These are phyloP conservation scores for Cordyceps javanica DNA, from an alignment of 2,329 filamentous ascomycete species.

Conservation along the genomic window DNA sequence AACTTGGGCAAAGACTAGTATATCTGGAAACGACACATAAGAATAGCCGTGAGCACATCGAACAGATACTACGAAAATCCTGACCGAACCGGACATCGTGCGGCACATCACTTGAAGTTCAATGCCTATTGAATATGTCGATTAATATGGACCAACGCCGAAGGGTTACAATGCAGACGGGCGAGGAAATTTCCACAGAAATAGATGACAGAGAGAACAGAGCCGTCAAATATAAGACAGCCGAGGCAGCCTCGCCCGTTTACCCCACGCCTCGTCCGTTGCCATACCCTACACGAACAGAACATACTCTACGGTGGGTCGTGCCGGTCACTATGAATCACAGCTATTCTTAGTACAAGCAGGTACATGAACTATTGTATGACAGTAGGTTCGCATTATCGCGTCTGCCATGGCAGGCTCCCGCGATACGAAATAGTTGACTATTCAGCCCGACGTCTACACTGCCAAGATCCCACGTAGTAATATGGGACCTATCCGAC, in stretches of 20 bases:
- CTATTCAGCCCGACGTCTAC: too few relatives aligned
- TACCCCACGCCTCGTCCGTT: background rate
- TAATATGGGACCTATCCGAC: background rate
- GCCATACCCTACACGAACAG: too few relatives aligned
- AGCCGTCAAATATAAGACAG: background rate
- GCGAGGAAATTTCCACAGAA: too few relatives aligned
- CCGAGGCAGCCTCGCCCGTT: background rate
- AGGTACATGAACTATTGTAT: too few relatives aligned
- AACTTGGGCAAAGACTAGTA: conserved; percentile 79
- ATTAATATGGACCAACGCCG: background rate
- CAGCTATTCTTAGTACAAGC: too few relatives aligned
- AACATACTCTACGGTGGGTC: background rate
- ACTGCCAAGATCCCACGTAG: background rate
- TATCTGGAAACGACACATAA: conserved; percentile 94
- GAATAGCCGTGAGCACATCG: conserved; percentile 86
- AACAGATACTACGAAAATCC: conserved; percentile 68
- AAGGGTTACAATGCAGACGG: background rate
- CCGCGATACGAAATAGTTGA: too few relatives aligned
- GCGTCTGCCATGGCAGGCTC: too few relatives aligned
- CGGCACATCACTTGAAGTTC: too few relatives aligned
- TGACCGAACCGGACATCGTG: conserved; percentile 11
- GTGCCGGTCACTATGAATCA: too few relatives aligned
- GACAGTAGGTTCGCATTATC: too few relatives aligned
- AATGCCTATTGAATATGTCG: too few relatives aligned
- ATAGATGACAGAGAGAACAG: background rate